Conservation (phyloP, 2,329 filamentous ascomycete species). For the Scleromitrula shiraiana region DNA sequence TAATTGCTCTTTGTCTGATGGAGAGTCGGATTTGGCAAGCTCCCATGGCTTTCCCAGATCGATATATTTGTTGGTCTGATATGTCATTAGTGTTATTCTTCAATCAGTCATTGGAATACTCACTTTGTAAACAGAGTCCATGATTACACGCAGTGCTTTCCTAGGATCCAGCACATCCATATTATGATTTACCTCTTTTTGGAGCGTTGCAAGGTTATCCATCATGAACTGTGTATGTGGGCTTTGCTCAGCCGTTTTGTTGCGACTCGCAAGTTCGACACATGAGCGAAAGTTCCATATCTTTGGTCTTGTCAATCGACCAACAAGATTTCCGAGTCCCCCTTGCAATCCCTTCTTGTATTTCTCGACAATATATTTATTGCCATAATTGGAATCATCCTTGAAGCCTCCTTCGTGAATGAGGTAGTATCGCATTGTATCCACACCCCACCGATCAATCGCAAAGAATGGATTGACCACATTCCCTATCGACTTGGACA, state of each 20-base stretch:
- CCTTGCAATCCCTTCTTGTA: slow-evolving; percentile 75
- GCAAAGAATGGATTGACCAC: slow-evolving; percentile 93
- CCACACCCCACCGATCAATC: slow-evolving; percentile 78
- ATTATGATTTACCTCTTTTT: slow-evolving; percentile 36
- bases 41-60: slow-evolving; percentile 62
- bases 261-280: slow-evolving; percentile 24
- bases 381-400: slow-evolving; percentile 79
- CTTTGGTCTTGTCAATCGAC: slow-evolving; percentile 60
- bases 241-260: slow-evolving; percentile 1
- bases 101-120: slow-evolving; percentile 12
- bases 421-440: slow-evolving; percentile 84
- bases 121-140: slow-evolving; percentile 54
- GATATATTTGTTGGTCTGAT: slow-evolving; percentile 60
- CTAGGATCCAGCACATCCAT: slow-evolving; percentile 60
- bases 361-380: slow-evolving; percentile 61
- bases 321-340: slow-evolving; percentile 72
- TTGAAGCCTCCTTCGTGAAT: slow-evolving; percentile 69
- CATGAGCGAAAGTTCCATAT: slow-evolving; percentile 60
- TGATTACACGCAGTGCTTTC: slow-evolving; percentile 56
- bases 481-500: slow-evolving; percentile 94
- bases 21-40: slow-evolving; percentile 33
- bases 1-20: slow-evolving; percentile 23
- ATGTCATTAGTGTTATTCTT: neutral
- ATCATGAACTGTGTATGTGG: slow-evolving; percentile 31
- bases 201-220: slow-evolving; percentile 34